phyloP scores from a whole-genome alignment of 768 basidiomycete genomes.

The Panaeolus cyanescens region DNA sequence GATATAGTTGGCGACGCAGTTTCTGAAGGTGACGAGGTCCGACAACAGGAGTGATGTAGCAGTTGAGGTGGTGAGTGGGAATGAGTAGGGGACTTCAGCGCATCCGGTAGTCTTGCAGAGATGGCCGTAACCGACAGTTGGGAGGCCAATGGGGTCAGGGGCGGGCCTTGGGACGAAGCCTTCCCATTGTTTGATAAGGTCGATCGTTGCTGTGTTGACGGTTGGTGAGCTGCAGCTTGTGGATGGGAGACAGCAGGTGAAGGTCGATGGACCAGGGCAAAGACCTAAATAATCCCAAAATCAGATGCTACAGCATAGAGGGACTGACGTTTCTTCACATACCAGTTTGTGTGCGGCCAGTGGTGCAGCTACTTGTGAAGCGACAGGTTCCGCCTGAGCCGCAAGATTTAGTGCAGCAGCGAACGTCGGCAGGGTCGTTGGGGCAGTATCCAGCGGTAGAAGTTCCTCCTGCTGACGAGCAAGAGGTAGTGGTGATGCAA shows the following conservation, averaged over 20 bases:
- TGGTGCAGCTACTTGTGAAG: slow-evolving; percentile 20
- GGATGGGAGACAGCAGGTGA: slow-evolving; percentile 25
- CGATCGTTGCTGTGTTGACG: slow-evolving; percentile 30
- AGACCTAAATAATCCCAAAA: slow-evolving; percentile 16
- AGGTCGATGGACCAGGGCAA: slow-evolving; percentile 26
- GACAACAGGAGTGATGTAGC: slow-evolving; percentile 28
- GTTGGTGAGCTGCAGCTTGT: slow-evolving; percentile 13
- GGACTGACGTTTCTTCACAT: background rate
- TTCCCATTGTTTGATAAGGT: slow-evolving; percentile 31
- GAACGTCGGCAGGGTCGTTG: slow-evolving; percentile 24
- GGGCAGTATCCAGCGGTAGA: slow-evolving; percentile 26
- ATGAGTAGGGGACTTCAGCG: slow-evolving; percentile 32
- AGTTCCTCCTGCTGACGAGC: slow-evolving; percentile 21
- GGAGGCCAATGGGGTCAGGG: slow-evolving; percentile 37
- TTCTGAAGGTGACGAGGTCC: slow-evolving; percentile 21
- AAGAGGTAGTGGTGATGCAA: slow-evolving; percentile 24
- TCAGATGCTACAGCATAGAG: background rate
- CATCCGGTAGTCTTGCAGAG: slow-evolving; percentile 30
- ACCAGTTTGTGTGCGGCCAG: slow-evolving; percentile 23
- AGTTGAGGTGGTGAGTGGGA: slow-evolving; percentile 31
- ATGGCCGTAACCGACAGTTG: slow-evolving; percentile 39
- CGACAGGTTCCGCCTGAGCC: slow-evolving; percentile 26
- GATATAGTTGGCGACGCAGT: slow-evolving; percentile 26
- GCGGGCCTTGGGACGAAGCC: slow-evolving; percentile 34
- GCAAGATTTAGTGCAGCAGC: slow-evolving; percentile 29